Evolutionary conservation across 257 asterid species (phyloP).

Genomic region (Oldenlandia corymbosa): DNA sequence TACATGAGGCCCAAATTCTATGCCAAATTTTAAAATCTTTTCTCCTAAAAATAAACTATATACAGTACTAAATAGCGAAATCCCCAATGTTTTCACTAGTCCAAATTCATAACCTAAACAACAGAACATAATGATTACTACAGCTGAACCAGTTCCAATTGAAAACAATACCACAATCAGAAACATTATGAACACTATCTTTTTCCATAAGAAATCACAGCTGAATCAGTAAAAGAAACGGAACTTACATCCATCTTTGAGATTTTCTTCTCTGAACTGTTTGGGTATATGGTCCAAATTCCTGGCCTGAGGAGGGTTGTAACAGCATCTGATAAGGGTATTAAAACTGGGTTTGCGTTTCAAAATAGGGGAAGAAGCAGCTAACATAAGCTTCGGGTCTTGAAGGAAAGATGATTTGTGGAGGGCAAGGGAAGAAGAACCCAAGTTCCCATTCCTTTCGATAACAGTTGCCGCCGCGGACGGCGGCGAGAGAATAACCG

Average conservation of each 20-base stretch:
- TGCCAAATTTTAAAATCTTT: background rate
- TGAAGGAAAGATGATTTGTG: constrained; percentile 36
- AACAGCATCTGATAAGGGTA: constrained; percentile 39
- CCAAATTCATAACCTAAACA: background rate
- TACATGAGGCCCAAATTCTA: background rate
- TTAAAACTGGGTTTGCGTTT: constrained; percentile 24
- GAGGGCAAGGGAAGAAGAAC: constrained; percentile 23
- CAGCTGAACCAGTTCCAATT: background rate
- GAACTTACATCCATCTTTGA: constrained; percentile 75
- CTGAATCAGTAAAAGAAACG: background rate
- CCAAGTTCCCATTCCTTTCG: constrained; percentile 33
- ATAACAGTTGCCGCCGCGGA: constrained; percentile 28
- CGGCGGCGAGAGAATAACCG: constrained; percentile 43
- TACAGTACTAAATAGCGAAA: background rate
- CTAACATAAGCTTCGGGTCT: constrained; percentile 37
- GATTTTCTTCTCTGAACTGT: constrained; percentile 76
- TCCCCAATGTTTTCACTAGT: background rate
- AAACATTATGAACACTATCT: background rate
- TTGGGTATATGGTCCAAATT: constrained; percentile 72
- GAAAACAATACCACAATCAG: background rate
- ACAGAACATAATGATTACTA: background rate
- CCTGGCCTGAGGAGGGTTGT: constrained; percentile 46
- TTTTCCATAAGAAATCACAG: background rate
- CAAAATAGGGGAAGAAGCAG: constrained; percentile 15
- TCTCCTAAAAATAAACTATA: background rate